Evolutionary conservation across 345 rosid genomes (phyloP), one percentile per base, ranked within the genome.

Genomic region (Brassica cretica): DNA sequence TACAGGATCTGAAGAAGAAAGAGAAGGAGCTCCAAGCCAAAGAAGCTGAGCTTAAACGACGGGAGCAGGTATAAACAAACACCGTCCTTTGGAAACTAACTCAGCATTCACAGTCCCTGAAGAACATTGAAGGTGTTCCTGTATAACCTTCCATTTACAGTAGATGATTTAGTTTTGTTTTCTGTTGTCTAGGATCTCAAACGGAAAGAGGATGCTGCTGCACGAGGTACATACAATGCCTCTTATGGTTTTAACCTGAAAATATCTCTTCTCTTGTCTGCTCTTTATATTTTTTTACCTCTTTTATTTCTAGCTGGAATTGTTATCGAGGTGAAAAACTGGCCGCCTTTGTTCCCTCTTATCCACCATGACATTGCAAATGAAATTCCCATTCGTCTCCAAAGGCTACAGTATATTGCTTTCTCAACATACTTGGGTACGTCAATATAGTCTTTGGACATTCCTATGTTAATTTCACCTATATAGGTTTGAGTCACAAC

Each of bases 1-100:
- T 81, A 25, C 78, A 91, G 98, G 93, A 91, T 83, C 81, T 90
- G 81, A 91, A 85, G 78, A 86, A 87, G 78, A 95, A 86, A 82
- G 99, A 96, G 86, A 96, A 85, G 82, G 99, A 93, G 80, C 98
- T 96, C 39, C 98, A 90, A 76, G 97, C 95, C 67, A 96, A 93
- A 88, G 99, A 96, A 86, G 84, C 95, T 78, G 97, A 93, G 44
- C 82, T 93, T 77, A 86, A 72, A 84, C 85, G 83, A 82, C 85
- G 96, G 55, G 97, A 96, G 82, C 93, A 91, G 95, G 99, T 93
- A 35, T 49, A 64, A 35, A 16, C 64, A 30, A 39, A 10, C 27
- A 46, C 0, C 32, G 35, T 1, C 44, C 18, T 76, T 51, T 41
- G 51, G 49, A 39, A 67, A 46, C 61, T 69, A 55, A 46, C 18